Conservation (phyloP, 495 filamentous ascomycete species). For the Penicillium ucsense region DNA sequence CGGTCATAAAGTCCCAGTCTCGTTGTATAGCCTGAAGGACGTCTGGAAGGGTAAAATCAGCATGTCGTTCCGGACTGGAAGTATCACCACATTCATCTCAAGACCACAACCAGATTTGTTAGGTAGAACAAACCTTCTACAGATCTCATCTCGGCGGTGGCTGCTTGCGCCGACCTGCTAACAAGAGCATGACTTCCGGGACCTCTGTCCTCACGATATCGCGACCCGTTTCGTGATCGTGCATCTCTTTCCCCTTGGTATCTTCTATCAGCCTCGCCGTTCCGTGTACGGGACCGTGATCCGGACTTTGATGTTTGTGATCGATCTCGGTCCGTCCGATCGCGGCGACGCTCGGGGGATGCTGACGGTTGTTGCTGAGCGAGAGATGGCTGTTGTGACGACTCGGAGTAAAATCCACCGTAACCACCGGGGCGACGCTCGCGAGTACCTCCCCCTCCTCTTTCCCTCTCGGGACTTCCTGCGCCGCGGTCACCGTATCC, state of each 20-base stretch:
- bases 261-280: constrained; percentile 19
- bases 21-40: constrained; percentile 63
- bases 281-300: constrained; percentile 31
- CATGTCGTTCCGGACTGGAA: background rate
- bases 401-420: constrained; percentile 34
- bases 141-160: constrained; percentile 22
- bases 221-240: constrained; percentile 13
- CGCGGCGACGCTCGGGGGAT: constrained; percentile 30
- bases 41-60: constrained; percentile 24
- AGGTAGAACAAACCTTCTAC: constrained; percentile 26
- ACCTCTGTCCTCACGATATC: constrained; percentile 13
- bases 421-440: constrained; percentile 36
- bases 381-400: constrained; percentile 20
- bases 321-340: constrained; percentile 25
- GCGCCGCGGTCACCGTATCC: constrained; percentile 20
- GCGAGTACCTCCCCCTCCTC: constrained; percentile 13
- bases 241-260: constrained; percentile 19
- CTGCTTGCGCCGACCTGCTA: background rate
- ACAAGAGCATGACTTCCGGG: constrained; percentile 16
- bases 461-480: constrained; percentile 7
- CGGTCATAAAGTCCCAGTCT: constrained; percentile 87
- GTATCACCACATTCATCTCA: no score
- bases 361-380: constrained; percentile 5
- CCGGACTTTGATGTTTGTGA: constrained; percentile 18
- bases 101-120: background rate